Evolutionary conservation across 2,329 filamentous ascomycete species (phyloP).

Genomic region (Podosphaera xanthii): DNA sequence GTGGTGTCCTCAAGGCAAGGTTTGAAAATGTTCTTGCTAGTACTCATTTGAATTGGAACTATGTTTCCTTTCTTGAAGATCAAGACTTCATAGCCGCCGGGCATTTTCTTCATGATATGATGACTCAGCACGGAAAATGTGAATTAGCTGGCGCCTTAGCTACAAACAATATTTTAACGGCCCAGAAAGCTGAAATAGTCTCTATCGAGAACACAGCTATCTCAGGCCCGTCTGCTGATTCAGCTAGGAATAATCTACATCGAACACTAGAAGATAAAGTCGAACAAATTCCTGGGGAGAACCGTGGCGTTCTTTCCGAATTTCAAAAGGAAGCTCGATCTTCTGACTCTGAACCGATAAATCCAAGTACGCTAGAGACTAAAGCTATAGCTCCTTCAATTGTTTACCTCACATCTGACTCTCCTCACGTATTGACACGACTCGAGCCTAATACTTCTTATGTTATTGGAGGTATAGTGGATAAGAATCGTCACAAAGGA

Average conservation of each 20-base stretch:
- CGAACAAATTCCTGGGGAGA: too few species aligned
- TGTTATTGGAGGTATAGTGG: constrained; percentile 81
- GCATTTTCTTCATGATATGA: constrained; percentile 39
- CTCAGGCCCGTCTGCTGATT: too few species aligned
- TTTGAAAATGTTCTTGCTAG: constrained; percentile 55
- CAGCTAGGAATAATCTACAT: too few species aligned
- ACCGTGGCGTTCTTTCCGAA: too few species aligned
- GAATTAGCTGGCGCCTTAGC: constrained; percentile 27
- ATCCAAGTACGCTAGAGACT: neutral
- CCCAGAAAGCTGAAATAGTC: neutral
- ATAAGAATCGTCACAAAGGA: constrained; percentile 90
- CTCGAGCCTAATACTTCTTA: constrained; percentile 79
- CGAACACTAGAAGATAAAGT: neutral
- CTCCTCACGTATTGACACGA: constrained; percentile 58
- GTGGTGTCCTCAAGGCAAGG: constrained; percentile 48
- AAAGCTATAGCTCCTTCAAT: constrained; percentile 24
- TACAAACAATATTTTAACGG: neutral
- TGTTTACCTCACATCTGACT: constrained; percentile 81
- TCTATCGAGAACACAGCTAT: too few species aligned
- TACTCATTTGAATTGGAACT: constrained; percentile 59
- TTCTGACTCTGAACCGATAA: neutral
- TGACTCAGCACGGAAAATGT: constrained; percentile 34
- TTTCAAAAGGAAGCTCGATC: too few species aligned
- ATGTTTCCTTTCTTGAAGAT: constrained; percentile 46
- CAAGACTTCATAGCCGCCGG: constrained; percentile 48